Evolutionary conservation across 2,329 filamentous ascomycete species (phyloP).

Genomic region (Blastomyces parvus): DNA sequence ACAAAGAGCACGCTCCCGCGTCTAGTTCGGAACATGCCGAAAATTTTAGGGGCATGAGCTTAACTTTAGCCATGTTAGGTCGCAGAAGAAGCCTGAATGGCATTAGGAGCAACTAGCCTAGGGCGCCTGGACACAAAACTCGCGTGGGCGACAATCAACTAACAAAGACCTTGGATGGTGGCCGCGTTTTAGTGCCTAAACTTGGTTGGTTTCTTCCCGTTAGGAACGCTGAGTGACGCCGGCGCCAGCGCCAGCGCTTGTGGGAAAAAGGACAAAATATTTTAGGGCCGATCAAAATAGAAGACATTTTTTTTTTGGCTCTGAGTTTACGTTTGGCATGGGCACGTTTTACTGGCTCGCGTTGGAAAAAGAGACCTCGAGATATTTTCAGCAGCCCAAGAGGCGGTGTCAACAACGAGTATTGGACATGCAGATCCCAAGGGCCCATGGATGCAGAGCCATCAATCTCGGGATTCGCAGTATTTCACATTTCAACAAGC

Average conservation of each 20-base stretch:
- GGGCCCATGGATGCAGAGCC: too few species aligned
- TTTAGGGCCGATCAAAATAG: too few species aligned
- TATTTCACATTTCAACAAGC: neutral
- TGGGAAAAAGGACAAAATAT: too few species aligned
- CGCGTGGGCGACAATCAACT: neutral
- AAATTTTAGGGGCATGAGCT: neutral
- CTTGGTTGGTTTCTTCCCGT: neutral
- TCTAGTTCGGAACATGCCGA: constrained; percentile 1
- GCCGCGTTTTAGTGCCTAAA: neutral
- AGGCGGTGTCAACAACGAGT: too few species aligned
- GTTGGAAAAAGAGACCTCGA: too few species aligned
- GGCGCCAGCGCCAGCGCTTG: too few species aligned
- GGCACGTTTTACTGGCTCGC: too few species aligned
- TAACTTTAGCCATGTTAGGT: neutral
- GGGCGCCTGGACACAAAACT: neutral
- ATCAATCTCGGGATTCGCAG: neutral
- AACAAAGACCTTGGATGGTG: neutral
- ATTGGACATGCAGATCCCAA: too few species aligned
- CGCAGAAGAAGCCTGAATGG: neutral
- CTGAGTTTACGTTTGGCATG: too few species aligned
- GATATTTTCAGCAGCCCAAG: too few species aligned
- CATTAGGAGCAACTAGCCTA: neutral
- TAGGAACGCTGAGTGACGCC: neutral
- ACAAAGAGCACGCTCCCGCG: neutral
- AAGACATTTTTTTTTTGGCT: too few species aligned